Conservation (phyloP, 2,329 filamentous ascomycete species). For the Colletotrichum truncatum region DNA sequence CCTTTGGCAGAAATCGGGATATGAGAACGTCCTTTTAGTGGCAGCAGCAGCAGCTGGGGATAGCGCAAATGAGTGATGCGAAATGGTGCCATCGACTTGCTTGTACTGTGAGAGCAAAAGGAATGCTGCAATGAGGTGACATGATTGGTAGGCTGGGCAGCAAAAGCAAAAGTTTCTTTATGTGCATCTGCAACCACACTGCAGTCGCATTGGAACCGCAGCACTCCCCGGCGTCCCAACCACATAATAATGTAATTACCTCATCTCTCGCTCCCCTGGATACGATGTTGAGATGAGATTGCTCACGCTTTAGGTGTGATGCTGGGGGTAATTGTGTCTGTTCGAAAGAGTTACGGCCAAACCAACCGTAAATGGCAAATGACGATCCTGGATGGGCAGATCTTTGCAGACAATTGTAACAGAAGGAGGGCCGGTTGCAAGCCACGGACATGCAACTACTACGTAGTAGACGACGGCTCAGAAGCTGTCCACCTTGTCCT, state of each 20-base stretch:
- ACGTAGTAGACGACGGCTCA: slow-evolving; percentile 19
- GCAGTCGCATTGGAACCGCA: slow-evolving; percentile 2
- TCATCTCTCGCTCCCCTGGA: slow-evolving; percentile 1
- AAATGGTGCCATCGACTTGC: background rate
- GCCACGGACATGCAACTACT: slow-evolving; percentile 12
- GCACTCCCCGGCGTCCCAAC: background rate
- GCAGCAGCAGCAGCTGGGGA: background rate
- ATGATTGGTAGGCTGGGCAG: background rate
- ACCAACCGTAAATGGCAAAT: slow-evolving; percentile 5
- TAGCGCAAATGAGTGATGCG: background rate
- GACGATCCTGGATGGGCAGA: slow-evolving; percentile 3
- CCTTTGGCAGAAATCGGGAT: background rate
- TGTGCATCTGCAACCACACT: background rate
- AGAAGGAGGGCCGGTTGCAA: slow-evolving; percentile 4
- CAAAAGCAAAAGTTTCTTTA: background rate
- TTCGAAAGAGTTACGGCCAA: background rate
- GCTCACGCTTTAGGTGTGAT: background rate
- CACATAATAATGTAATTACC: background rate
- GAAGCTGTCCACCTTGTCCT: slow-evolving; percentile 23
- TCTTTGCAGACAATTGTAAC: background rate
- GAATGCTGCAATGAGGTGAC: slow-evolving; percentile 1
- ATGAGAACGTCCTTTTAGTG: background rate
- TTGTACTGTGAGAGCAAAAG: background rate
- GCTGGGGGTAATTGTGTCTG: background rate
- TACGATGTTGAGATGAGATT: background rate